Base-by-base conservation (phyloP, 2,329 filamentous ascomycete genomes). In the Cryphonectria japonica region DNA sequence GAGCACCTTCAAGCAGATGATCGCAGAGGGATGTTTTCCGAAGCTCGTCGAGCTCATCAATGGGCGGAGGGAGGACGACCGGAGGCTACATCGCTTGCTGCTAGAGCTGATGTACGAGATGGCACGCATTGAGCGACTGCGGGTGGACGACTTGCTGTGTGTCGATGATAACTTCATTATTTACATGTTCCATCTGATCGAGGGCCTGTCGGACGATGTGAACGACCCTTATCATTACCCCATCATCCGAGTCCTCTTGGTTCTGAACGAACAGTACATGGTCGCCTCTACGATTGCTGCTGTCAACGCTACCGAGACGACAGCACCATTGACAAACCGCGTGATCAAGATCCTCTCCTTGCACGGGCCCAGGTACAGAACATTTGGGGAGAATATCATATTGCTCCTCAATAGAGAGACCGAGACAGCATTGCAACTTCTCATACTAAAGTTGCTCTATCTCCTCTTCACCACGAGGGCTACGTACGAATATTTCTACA, bases 181-280 rank as follows among this genome's bases (percentile, higher is more conserved):
- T 50, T 92, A 93, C 77, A 88, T 99, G 13, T 94, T 98, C 77
- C 87, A 91, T 74, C 90, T 97, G 70, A 95, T 98, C 77, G 95
- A 98, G 82, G 88, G 93, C 73, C 85, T 95, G 6, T 96, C 94
- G 8, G 90, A 95, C 79, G 95, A 98, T 80, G 91, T 89, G 32
- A 89, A 94, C 75, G 96, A 98, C 80, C 95, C 95, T 0, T 99
- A 97, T 79, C 95, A 98, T 79, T 98, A 98, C 79, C 92, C 94
- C 7, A 92, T 98, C 62, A 98, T 99, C 78, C 89, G 95, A 74
- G 95, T 98, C 66, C 81, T 99, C 82, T 88, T 99, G 76, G 95
- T 98, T 39, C 83, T 99, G 74, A 99, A 99, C 81, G 96, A 99
- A 81, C 96, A 99, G 81, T 99, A 98, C 81, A 97, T 99, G 93